Base-by-base conservation (phyloP, 225 moss, liverwort and hornwort species). In the Neckera pumila region DNA sequence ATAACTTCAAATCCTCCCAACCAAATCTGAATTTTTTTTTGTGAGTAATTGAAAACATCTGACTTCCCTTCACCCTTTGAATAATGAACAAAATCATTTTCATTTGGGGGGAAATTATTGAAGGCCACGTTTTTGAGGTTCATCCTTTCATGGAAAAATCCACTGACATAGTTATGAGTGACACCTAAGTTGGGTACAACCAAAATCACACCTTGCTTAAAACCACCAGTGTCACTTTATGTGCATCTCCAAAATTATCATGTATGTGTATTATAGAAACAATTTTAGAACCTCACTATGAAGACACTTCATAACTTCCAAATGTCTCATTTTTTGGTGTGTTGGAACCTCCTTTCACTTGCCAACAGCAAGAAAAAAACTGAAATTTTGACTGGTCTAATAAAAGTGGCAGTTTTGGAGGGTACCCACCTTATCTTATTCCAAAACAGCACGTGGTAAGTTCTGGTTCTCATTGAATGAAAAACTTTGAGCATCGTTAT, bases 201-300 rank as follows among this genome's bases (percentile, higher is more conserved):
- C 30, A 14, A 62, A 31, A 57, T 62, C 2, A 8, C 15, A 62
- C 15, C 30, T 0, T 62, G 2, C 0, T 8, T 62, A 62, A 62
- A 62, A 62, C 62, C 15, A 62, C 30, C 62, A 31, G 30, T 15
- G 31, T 30, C 30, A 31, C 4, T 15, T 0, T 31, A 1, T 31
- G 28, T 16, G 31, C 63, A 63, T 63, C 16, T 63, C 8, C 31
- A 30, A 62, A 62, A 30, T 15, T 15, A 62, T 7, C 30, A 62
- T 63, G 4, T 67, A n/a, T 1, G 1, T n/a, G 0, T 22, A 1
- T 12, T 22, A 1, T 21, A 12, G 4, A n/a, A 66, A 67, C 3
- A 0, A 36, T 66, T 20, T 36, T 11, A 20, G 11, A 36, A 20
- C 20, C 1, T 11, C 20, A n/a, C n/a, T n/a, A n/a, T n/a, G n/a